Evolutionary conservation across 2,329 filamentous ascomycete species (phyloP), one percentile per base, ranked within the genome.

Genomic region (Plectosphaerella sp.): DNA sequence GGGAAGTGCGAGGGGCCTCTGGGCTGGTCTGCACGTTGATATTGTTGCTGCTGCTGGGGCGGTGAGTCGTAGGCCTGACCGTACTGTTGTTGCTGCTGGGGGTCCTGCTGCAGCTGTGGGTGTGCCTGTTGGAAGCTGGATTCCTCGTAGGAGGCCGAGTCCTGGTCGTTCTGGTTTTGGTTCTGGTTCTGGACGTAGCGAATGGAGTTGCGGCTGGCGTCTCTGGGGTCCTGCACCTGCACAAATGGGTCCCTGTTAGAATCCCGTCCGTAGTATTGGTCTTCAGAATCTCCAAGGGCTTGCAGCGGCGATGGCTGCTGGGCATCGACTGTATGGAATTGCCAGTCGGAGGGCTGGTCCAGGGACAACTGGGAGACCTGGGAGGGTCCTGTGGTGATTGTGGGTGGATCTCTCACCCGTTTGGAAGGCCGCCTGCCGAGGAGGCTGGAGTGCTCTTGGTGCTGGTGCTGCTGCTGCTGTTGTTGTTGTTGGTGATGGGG

Each of bases 391-490:
- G 74, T 76, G 61, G 72, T 72, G 57, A 77, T 59, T 59, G 67
- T 62, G 58, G 73, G 70, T 52, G 66, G 66, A 56, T 77, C 73
- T 74, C 78, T 79, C 64, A 78, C 69, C 61, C 80, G 74, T 70
- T 82, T 84, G 45, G 83, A 86, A 33, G 77, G 73, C 58, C 79
- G 73, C 57, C 80, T 80, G 58, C 67, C 72, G 47, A 83, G 66
- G 48, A 74, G 74, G 47, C 67, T 58, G 54, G 70, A 72, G 61
- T 76, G 78, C 62, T 79, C 76, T 72, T 80, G 77, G 70, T 64
- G 55, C 56, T 51, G 48, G 53, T 57, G 47, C 53, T 48, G 58
- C 50, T 51, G 54, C 46, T 61, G 62, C 45, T 52, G 45, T 51
- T 53, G n/a, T n/a, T n/a, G 54, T 22, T 58, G 58, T 12, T 57